Evolutionary conservation across 805 yeast species (phyloP), one percentile per base, ranked within the genome.

Genomic region (Saccharomycopsis javanensis): DNA sequence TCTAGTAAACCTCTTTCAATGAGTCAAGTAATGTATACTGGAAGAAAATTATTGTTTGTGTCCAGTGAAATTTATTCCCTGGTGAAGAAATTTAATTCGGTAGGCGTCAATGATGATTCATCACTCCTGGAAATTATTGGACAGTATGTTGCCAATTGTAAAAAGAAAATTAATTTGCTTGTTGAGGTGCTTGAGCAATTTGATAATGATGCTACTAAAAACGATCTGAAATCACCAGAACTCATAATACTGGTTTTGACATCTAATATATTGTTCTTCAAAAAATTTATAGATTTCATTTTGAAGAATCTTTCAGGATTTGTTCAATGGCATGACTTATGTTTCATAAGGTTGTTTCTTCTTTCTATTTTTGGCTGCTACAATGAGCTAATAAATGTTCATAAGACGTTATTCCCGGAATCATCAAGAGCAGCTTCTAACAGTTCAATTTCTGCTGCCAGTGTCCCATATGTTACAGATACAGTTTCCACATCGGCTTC

Each of bases 51-150:
- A n/a, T 64, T 76, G 30, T 76, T 76, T 62, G 69, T 76, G 0
- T 73, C 75, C 53, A 75, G 77, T 60, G 79, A 76, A 59, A 64
- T 76, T 15, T 79, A 76, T 61, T 70, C 75, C 6, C 74, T 78
- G 2, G 68, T 77, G 3, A 67, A 76, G 54, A 61, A 78, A 52
- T 72, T 76, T 59, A 72, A 76, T 6, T 33, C 48, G 11, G 54
- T 57, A 18, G 58, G 48, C 13, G 55, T 55, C 13, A 54, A 50
- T 15, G 48, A 37, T 3, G 54, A 56, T 10, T 10, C 27, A 6
- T 48, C 50, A 16, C 33, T 42, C 13, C 35, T 30, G 52, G 37
- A 34, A 13, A 48, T 54, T 18, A 30, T 48, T 16, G 34, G 20
- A 35, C 50, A 46, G n/a, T n/a, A 28, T n/a, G 16, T 55, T 30